Percentiles rank a stretch among this genome's conserved stretches.
Conservation (phyloP, 1,284 basidiomycete genomes). For the Cryptococcus sp. region DNA sequence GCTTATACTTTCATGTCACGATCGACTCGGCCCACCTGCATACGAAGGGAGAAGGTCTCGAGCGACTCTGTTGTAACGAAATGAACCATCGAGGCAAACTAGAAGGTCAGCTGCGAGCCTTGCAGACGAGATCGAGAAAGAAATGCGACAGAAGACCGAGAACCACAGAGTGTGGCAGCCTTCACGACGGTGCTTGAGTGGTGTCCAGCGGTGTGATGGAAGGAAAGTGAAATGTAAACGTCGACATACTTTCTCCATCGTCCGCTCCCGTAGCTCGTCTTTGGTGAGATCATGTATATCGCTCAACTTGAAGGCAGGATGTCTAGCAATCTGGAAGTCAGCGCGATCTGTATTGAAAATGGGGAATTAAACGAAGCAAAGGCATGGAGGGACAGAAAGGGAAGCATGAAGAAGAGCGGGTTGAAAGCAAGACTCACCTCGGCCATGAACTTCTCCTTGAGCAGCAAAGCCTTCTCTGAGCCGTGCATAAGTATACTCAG, state of each 20-base stretch:
- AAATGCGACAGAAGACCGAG: too few species aligned
- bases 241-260: slow-evolving; percentile 46
- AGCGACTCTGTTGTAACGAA: slow-evolving; percentile 50
- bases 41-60: slow-evolving; percentile 51
- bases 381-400: too few species aligned
- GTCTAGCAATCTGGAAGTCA: slow-evolving; percentile 44
- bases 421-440: slow-evolving; percentile 41
- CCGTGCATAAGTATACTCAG: slow-evolving; percentile 45
- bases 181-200: too few species aligned
- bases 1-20: not conserved
- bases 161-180: slow-evolving; percentile 1
- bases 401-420: too few species aligned
- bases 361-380: too few species aligned
- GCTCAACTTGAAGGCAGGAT: slow-evolving; percentile 52
- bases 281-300: slow-evolving; percentile 56
- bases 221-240: too few species aligned
- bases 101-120: too few species aligned
- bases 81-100: slow-evolving; percentile 48
- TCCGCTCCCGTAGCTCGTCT: slow-evolving; percentile 51
- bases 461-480: slow-evolving; percentile 38
- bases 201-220: too few species aligned
- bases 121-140: too few species aligned
- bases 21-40: slow-evolving; percentile 46
- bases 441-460: slow-evolving; percentile 51
- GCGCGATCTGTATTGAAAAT: too few species aligned